These are phyloP conservation scores for Tilletia caries DNA, from an alignment of 1,284 basidiomycete species.

Conservation along the genomic window DNA sequence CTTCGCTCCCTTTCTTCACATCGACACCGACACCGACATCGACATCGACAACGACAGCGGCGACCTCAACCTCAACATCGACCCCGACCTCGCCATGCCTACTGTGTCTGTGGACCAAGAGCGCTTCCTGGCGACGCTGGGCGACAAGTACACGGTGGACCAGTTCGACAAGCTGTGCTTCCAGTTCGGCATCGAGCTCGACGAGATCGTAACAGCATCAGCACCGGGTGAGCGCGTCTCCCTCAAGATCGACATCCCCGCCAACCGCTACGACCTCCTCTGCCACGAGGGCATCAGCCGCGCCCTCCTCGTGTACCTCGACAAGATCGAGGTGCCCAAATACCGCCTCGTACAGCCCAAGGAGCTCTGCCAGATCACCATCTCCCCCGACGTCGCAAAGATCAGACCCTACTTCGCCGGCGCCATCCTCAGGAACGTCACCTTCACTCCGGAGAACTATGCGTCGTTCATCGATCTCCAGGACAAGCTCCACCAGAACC, in stretches of 20 bases:
- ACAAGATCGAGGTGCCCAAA: slow-evolving; percentile 65
- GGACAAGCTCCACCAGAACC: slow-evolving; percentile 96
- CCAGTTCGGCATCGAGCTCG: slow-evolving; percentile 94
- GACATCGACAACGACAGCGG: slow-evolving; percentile 56
- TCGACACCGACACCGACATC: not conserved
- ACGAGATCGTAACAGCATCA: slow-evolving; percentile 85
- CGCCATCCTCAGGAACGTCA: slow-evolving; percentile 82
- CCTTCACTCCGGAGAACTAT: slow-evolving; percentile 81
- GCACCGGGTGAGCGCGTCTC: slow-evolving; percentile 77
- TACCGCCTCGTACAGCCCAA: slow-evolving; percentile 34
- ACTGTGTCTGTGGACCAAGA: slow-evolving; percentile 93
- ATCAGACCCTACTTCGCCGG: slow-evolving; percentile 88
- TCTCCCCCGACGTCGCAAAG: slow-evolving; percentile 50
- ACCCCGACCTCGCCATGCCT: slow-evolving; percentile 64
- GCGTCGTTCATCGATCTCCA: slow-evolving; percentile 94
- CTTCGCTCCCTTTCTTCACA: not conserved
- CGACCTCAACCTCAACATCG: not conserved
- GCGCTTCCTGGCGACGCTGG: slow-evolving; percentile 84
- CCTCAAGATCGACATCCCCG: slow-evolving; percentile 97
- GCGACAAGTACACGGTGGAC: slow-evolving; percentile 67
- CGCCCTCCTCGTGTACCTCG: slow-evolving; percentile 80
- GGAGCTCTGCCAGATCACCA: slow-evolving; percentile 35
- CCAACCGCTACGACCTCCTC: slow-evolving; percentile 92
- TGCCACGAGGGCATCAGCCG: slow-evolving; percentile 94
- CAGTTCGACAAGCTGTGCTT: slow-evolving; percentile 95